Base-by-base conservation (phyloP, 441 rosid genomes). In the Biscutella laevigata region DNA sequence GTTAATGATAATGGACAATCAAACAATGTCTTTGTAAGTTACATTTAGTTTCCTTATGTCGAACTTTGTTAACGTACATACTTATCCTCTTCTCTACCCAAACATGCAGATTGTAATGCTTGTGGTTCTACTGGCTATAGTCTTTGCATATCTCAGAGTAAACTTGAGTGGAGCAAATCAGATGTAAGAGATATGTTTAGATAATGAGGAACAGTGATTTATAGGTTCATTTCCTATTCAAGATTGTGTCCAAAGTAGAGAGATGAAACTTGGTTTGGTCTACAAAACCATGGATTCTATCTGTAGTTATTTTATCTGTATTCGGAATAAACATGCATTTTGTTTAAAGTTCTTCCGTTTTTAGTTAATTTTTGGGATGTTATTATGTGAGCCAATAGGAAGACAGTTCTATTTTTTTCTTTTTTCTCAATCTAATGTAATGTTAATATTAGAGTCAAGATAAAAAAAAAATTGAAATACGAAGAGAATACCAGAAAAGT, bases 51-150 rank as follows among this genome's bases (percentile, higher is more conserved):
- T n/a, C n/a, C n/a, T n/a, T n/a, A n/a, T n/a, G n/a, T n/a, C n/a
- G n/a, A n/a, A n/a, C n/a, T n/a, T n/a, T n/a, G n/a, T n/a, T n/a
- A n/a, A n/a, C n/a, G n/a, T n/a, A n/a, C n/a, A n/a, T n/a, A n/a
- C 53, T 52, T 4, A 52, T 30, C 7, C n/a, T 28, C 39, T 34
- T 24, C 12, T 28, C 12, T 15, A 6, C 59, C 17, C 0, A 8
- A 44, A 53, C 56, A 37, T 29, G 56, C 65, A 66, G 70, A 66
- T 59, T 30, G 41, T 69, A 42, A 34, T 86, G 20, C 30, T 82
- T 37, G 62, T 84, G 68, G 54, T 88, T 29, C 39, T 80, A 29
- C 44, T 86, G 74, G 81, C 95, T 16, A 67, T 88, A 21, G 24
- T 84, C 47, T 58, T 74, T 4, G 80, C 81, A 2, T 71, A 74